These are phyloP conservation scores for Rutstroemia sp. DNA, from an alignment of 2,329 filamentous ascomycete genomes.

Conservation along the genomic window DNA sequence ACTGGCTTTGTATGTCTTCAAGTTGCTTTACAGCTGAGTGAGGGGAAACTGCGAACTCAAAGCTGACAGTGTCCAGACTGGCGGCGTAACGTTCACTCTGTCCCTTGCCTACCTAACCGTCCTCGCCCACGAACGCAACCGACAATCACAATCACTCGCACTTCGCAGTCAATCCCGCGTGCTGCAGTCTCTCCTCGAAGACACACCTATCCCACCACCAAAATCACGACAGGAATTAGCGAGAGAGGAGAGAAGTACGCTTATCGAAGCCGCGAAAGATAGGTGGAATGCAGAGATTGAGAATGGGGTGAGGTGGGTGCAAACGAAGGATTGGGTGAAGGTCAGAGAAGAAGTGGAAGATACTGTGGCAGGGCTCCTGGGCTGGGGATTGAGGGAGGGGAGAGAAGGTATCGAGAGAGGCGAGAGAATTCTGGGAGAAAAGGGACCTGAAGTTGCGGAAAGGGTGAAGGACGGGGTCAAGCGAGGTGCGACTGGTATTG, in stretches of 20 bases:
- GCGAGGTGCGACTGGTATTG: conserved; percentile 21
- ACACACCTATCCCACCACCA: conserved; percentile 39
- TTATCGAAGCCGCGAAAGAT: conserved; percentile 65
- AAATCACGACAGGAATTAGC: conserved; percentile 45
- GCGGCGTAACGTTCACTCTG: conserved; percentile 69
- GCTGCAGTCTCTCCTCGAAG: conserved; percentile 45
- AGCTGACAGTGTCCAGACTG: conserved; percentile 45
- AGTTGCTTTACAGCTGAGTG: no score
- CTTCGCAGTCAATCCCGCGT: conserved; percentile 48
- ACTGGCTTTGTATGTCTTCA: conserved; percentile 59
- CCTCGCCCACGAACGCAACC: conserved; percentile 61
- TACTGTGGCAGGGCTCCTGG: conserved; percentile 35
- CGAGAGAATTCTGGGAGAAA: conserved; percentile 29
- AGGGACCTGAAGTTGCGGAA: conserved; percentile 31
- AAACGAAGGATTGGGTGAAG: conserved; percentile 58
- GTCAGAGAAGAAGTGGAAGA: conserved; percentile 52
- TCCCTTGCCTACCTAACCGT: conserved; percentile 66
- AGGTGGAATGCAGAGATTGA: conserved; percentile 72
- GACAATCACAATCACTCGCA: conserved; percentile 48
- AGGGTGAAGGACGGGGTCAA: conserved; percentile 32
- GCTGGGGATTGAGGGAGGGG: conserved; percentile 23
- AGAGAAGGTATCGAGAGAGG: conserved; percentile 24
- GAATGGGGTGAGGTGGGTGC: conserved; percentile 56
- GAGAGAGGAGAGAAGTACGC: conserved; percentile 43
- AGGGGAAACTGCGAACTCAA: neutral